Evolutionary conservation across 306 rosid genomes (phyloP), one percentile per base, ranked within the genome.

Genomic region (Malus fusca): DNA sequence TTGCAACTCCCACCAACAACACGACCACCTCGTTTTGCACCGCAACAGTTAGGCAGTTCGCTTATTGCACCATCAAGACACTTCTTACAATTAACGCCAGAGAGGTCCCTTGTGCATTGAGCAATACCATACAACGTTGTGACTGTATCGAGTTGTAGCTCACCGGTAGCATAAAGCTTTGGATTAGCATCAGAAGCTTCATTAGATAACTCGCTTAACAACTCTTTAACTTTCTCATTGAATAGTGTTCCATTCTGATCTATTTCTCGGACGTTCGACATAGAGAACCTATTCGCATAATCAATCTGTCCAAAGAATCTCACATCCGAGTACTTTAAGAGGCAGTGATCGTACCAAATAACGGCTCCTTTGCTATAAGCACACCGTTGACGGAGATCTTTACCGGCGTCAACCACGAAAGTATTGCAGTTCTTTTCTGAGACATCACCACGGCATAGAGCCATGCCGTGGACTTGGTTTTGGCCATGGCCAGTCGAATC

Each of bases 361-460:
- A 70, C 28, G 3, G 78, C 87, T 65, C 73, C 87, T 78, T 84
- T 81, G 42, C 72, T 77, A 17, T 56, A 8, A 0, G 87, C 80
- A 48, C 87, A 84, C 14, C 61, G 80, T 8, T 44, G 11, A 17
- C 40, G 12, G 8, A 84, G 69, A 74, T 84, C 82, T 21, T 64
- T 60, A 61, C 31, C 25, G 1, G 78, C 87, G 5, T 44, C 81
- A 42, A 30, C 62, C 7, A 78, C 62, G 15, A 85, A 84, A 11
- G 81, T 62, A 11, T 71, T 74, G 58, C 85, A 84, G 26, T 77
- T 58, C 12, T 35, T 30, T 44, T 52, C 4, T 0, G 84, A 68
- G 22, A 80, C 82, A 22, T 84, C 85, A 2, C 85, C 87, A 7
- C 80, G 87, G 75, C 87, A 84, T 2, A 80, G 79, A 4, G 75